Percentiles rank a stretch among this genome's conserved stretches.
phyloP scores from a whole-genome alignment of 1,284 basidiomycete species.

The Inonotus hispidus region DNA sequence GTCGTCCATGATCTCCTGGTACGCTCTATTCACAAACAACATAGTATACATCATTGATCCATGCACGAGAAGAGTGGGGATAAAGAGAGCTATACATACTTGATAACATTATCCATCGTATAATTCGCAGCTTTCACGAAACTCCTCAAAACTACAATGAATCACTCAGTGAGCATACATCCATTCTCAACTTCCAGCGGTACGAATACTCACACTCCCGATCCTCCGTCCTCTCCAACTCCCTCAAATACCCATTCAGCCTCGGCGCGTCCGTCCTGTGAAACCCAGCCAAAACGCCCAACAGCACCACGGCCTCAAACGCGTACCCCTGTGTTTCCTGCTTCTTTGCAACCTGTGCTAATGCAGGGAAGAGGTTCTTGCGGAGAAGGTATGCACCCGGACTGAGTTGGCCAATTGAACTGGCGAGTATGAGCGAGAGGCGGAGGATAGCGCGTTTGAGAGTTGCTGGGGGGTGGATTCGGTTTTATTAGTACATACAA shows the following conservation, averaged over 20 bases:
- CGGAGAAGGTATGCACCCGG: conserved; percentile 64
- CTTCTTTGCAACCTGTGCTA: conserved; percentile 46
- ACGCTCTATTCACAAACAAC: conserved; percentile 36
- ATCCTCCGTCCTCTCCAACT: conserved; percentile 43
- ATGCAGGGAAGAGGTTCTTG: conserved; percentile 50
- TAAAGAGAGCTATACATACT: conserved; percentile 30
- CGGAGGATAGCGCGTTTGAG: conserved; percentile 52
- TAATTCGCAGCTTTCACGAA: conserved; percentile 52
- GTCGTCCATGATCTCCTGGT: conserved; percentile 50
- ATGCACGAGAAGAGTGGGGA: background rate
- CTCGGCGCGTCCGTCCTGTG: conserved; percentile 63
- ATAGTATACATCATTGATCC: background rate
- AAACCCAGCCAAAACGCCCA: conserved; percentile 57
- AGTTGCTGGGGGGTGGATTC: conserved; percentile 29
- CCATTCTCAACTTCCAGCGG: background rate
- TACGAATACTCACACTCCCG: background rate
- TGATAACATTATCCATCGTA: conserved; percentile 43
- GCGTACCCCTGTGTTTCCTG: conserved; percentile 48
- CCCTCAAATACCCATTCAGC: conserved; percentile 56
- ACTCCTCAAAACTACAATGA: conserved; percentile 41
- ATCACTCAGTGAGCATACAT: background rate
- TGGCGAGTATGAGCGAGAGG: conserved; percentile 49
- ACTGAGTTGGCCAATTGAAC: conserved; percentile 54
- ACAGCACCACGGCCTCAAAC: conserved; percentile 52
- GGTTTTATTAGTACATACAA: background rate